Evolutionary conservation across 345 rosid genomes (phyloP).

Genomic region (Atalantia buxifolia): DNA sequence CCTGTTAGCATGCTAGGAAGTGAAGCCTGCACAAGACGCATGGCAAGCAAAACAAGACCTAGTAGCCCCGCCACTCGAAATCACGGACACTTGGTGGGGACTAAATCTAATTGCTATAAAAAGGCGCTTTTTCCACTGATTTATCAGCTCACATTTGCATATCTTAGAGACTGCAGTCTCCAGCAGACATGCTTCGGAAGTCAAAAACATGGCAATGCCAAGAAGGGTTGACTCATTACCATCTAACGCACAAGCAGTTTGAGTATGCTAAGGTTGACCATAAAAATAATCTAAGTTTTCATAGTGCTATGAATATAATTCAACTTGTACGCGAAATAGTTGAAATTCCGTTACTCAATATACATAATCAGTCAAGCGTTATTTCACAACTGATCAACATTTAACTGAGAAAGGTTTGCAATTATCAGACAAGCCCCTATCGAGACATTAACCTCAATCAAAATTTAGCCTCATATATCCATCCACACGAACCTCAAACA

Average conservation of each 20-base stretch:
- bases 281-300: not conserved
- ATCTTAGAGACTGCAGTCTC: not conserved
- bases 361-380: not conserved
- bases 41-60: not conserved
- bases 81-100: not conserved
- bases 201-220: not conserved
- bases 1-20: not conserved
- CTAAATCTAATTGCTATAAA: not conserved
- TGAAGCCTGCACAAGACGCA: not conserved
- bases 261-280: not conserved
- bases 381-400: not conserved
- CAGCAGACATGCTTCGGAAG: not conserved
- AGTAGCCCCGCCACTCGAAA: not conserved
- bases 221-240: not conserved
- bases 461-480: not conserved
- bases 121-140: no score
- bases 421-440: not conserved
- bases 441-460: not conserved
- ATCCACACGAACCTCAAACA: not conserved
- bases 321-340: not conserved
- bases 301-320: not conserved
- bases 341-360: not conserved
- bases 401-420: not conserved
- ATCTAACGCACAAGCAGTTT: not conserved
- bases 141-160: not conserved